phyloP scores from a whole-genome alignment of 495 filamentous ascomycete species.

The Penicillium herquei region DNA sequence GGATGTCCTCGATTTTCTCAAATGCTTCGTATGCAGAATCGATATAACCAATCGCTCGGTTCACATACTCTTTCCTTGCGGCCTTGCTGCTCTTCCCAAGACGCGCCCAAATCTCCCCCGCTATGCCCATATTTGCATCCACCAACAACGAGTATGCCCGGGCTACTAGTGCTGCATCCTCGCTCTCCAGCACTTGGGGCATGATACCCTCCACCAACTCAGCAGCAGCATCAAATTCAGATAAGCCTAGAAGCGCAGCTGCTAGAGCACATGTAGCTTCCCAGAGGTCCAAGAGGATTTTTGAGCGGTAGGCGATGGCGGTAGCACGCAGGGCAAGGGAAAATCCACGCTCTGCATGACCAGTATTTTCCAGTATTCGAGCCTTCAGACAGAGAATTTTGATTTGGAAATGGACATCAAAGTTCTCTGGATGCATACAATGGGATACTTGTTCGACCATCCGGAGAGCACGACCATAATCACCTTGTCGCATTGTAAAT shows the following conservation, averaged over 20 bases:
- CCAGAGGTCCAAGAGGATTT: slow-evolving; percentile 73
- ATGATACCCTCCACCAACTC: slow-evolving; percentile 69
- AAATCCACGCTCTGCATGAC: slow-evolving; percentile 78
- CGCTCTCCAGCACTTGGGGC: slow-evolving; percentile 79
- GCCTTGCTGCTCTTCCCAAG: slow-evolving; percentile 22
- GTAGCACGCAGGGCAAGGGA: slow-evolving; percentile 79
- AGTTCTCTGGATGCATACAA: slow-evolving; percentile 63
- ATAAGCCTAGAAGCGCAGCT: slow-evolving; percentile 64
- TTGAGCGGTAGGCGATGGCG: slow-evolving; percentile 68
- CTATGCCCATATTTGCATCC: slow-evolving; percentile 82
- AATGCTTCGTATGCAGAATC: slow-evolving; percentile 68
- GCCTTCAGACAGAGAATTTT: slow-evolving; percentile 76
- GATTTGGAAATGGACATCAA: slow-evolving; percentile 73
- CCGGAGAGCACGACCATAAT: slow-evolving; percentile 61
- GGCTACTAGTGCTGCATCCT: slow-evolving; percentile 62
- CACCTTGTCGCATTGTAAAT: slow-evolving; percentile 60
- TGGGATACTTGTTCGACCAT: slow-evolving; percentile 67
- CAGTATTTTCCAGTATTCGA: slow-evolving; percentile 64
- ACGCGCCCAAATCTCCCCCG: slow-evolving; percentile 47
- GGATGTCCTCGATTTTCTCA: slow-evolving; percentile 69
- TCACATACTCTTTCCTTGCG: slow-evolving; percentile 56
- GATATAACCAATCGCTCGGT: slow-evolving; percentile 63
- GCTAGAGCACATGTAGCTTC: slow-evolving; percentile 69
- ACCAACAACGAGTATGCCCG: slow-evolving; percentile 72
- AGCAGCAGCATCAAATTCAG: slow-evolving; percentile 71